phyloP scores from a whole-genome alignment of 768 basidiomycete genomes.

The Polyporus arcularius region DNA sequence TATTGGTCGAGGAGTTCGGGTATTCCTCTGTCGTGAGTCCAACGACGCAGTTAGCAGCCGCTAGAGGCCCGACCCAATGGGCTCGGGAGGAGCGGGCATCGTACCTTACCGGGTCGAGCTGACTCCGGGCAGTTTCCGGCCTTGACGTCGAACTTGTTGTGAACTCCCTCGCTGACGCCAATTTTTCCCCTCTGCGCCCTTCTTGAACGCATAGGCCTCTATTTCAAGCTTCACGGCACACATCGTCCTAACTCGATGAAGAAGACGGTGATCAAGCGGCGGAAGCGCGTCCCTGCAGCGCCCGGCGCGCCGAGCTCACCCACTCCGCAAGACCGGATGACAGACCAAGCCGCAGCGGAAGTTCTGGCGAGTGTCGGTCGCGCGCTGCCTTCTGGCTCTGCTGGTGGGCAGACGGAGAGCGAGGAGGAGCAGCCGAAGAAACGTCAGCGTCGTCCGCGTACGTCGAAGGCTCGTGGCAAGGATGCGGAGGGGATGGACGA shows the following conservation, averaged over 20 bases:
- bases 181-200: neutral
- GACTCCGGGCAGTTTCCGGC: neutral
- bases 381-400: conserved; percentile 36
- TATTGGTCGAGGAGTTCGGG: conserved; percentile 8
- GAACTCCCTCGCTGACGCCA: conserved; percentile 6
- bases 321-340: conserved; percentile 48
- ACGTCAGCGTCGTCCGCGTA: conserved; percentile 41
- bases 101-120: neutral
- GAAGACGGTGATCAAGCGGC: conserved; percentile 97
- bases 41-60: conserved; percentile 12
- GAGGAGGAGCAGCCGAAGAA: conserved; percentile 57
- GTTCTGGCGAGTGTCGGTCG: conserved; percentile 84
- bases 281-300: conserved; percentile 95
- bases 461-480: conserved; percentile 36
- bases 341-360: conserved; percentile 89
- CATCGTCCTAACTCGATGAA: conserved; percentile 99
- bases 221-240: conserved; percentile 97
- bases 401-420: conserved; percentile 46
- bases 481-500: conserved; percentile 49
- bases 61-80: conserved; percentile 5
- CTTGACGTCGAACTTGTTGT: conserved; percentile 1
- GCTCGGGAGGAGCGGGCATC: neutral
- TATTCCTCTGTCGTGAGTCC: conserved; percentile 10
- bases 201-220: conserved; percentile 67
- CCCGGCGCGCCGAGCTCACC: conserved; percentile 38